Evolutionary conservation across 2,329 filamentous ascomycete species (phyloP), one percentile per base, ranked within the genome.

Genomic region (Trichoderma arundinaceum): DNA sequence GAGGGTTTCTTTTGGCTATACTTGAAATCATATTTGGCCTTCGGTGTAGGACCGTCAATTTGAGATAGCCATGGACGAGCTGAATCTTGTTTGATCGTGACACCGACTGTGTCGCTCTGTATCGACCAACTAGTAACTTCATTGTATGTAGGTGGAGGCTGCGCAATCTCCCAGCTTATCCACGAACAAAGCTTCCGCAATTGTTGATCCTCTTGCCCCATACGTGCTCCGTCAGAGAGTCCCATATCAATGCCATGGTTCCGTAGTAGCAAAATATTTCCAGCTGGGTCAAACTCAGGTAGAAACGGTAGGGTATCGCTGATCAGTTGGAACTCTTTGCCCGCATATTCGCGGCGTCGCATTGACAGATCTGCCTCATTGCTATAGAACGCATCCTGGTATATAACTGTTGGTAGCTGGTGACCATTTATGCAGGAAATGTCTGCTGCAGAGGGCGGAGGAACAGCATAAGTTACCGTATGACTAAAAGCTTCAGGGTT

Each of bases 1-100:
- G 89, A 89, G 70, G 88, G 87, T 68, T 85, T 84, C 73, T 89
- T 91, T 70, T 94, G 92, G 0, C 90, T 92, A 75, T 91, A 96
- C 74, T 94, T 95, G 81, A 94, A 94, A 0, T 90, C 92, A 74
- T 94, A 84, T 67, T 87, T 89, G 72, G 92, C 91, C 74, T 85
- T 90, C 60, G 94, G 94, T 0, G 94, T 97, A 0, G 93, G 88
- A 0, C 91, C 92, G 58, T 96, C 92, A 62, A 98, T 94, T 74
- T 98, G 94, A 1, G 93, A 97, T 6, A 93, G 76, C 71, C 79
- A 80, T 73, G 5, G 66, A 48, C 32, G 60, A 9, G 22, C 4
- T 28, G 22, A 2, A 28, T 28, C 22, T 28, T 28, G 22, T 28
- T 28, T 28, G 22, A 28, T 22, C 13, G 15, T 35, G 4, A 13